Base-by-base conservation (phyloP, 2,329 filamentous ascomycete species). In the Cercospora sp. region DNA sequence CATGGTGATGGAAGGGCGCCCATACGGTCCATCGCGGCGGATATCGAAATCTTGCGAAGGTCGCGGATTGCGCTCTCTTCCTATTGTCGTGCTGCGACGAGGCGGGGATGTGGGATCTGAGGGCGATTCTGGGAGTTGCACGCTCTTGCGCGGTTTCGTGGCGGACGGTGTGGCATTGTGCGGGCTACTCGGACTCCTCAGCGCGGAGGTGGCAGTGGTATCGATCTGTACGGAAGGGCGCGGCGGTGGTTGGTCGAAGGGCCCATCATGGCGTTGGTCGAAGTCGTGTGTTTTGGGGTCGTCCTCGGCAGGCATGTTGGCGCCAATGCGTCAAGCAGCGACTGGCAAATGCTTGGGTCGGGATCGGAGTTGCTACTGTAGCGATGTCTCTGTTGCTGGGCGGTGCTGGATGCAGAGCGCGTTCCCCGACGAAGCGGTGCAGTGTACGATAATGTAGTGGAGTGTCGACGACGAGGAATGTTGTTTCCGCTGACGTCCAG, bases 131-230 rank as follows among this genome's bases (percentile, higher is more conserved):
- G 69, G 64, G 69, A 82, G 69, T 69, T 82, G 80, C 1, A 80
- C 81, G 63, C 80, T 77, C 33, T 81, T 78, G 61, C 66, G 66
- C 48, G 60, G 53, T 58, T 77, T 79, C n/a, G 76, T 68, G 23
- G 79, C 33, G 10, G 58, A 16, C 3, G 57, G 39, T 13, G 64
- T 33, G 26, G 57, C 63, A 55, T 31, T 36, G 26, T 33, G 20
- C 33, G 55, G 33, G 18, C 10, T 51, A 18, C 36, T 48, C 30
- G 39, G 23, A 23, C 63, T 65, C 55, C 28, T 31, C 20, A 58
- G 16, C 12, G n/a, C 45, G 13, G 60, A 51, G 26, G 26, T 28
- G 26, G 26, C 26, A 28, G 6, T 59, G 1, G 53, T 59, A 36
- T 64, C 55, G 45, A 65, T 60, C 31, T 68, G 67, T 31, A 72